Percentiles rank a stretch among this genome's conserved stretches.
Conservation (phyloP, 148 eudicot genomes). For the Chenopodium berlandieri region DNA sequence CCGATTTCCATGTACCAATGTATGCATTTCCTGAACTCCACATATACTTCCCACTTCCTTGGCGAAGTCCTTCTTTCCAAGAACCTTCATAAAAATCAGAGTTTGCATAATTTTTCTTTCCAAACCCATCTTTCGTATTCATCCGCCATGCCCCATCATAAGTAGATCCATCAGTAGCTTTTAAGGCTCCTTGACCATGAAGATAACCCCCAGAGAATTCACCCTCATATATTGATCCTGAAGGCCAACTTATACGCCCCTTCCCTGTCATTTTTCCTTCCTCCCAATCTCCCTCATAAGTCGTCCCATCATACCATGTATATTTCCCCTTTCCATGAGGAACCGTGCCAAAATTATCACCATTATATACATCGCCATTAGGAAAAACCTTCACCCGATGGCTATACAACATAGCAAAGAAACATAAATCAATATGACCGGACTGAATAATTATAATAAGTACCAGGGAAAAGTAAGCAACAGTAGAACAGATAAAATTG, state of each 20-base stretch:
- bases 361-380: slow-evolving; percentile 69
- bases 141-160: slow-evolving; percentile 83
- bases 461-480: neutral
- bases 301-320: slow-evolving; percentile 80
- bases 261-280: slow-evolving; percentile 86
- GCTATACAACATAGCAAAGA: slow-evolving; percentile 25
- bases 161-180: slow-evolving; percentile 48
- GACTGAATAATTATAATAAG: neutral
- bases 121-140: slow-evolving; percentile 82
- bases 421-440: slow-evolving; percentile 7
- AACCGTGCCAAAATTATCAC: slow-evolving; percentile 47
- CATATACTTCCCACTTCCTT: slow-evolving; percentile 79
- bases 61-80: slow-evolving; percentile 86
- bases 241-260: slow-evolving; percentile 68
- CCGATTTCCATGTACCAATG: slow-evolving; percentile 82
- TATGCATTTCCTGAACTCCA: slow-evolving; percentile 74
- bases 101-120: slow-evolving; percentile 67
- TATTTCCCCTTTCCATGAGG: slow-evolving; percentile 91
- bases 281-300: slow-evolving; percentile 87
- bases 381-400: slow-evolving; percentile 43
- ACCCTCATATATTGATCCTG: slow-evolving; percentile 71
- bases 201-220: slow-evolving; percentile 87
- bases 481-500: neutral
- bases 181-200: slow-evolving; percentile 77
- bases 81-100: slow-evolving; percentile 79